Conservation (phyloP, 176 grass and related monocot genomes). For the Themeda triandra region DNA sequence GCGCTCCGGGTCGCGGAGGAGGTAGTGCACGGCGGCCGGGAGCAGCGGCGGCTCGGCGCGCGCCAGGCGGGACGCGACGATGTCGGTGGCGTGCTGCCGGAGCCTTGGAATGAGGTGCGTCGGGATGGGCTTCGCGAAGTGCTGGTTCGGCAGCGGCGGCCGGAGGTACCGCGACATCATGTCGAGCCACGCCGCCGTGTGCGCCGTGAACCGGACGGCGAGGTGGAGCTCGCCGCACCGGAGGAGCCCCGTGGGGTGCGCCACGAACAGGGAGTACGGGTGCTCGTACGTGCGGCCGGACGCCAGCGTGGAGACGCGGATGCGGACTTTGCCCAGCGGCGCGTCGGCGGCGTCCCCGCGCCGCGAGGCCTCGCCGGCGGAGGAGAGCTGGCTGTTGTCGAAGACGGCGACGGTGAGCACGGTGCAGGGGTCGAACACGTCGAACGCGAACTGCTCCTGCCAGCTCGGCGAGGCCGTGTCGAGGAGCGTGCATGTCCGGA, state of each 20-base stretch:
- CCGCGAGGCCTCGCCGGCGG: background rate
- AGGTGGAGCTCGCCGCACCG: constrained; percentile 38
- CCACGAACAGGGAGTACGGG: background rate
- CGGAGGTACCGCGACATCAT: constrained; percentile 7
- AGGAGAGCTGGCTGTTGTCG: constrained; percentile 29
- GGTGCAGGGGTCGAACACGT: constrained; percentile 45
- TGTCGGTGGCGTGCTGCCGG: background rate
- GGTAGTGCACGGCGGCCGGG: background rate
- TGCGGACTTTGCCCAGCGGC: constrained; percentile 30
- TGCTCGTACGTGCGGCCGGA: constrained; percentile 15
- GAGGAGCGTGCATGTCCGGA: constrained; percentile 33
- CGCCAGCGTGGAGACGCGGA: constrained; percentile 33
- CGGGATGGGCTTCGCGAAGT: constrained; percentile 30
- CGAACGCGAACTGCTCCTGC: constrained; percentile 50
- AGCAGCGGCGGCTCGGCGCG: constrained; percentile 21
- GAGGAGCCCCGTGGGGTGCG: background rate
- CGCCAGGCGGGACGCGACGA: background rate
- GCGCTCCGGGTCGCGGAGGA: background rate
- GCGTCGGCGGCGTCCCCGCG: background rate
- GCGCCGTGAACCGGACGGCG: constrained; percentile 36
- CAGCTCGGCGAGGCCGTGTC: constrained; percentile 8
- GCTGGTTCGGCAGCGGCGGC: constrained; percentile 18
- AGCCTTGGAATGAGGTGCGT: background rate
- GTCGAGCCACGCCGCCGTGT: constrained; percentile 6
- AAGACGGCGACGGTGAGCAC: constrained; percentile 50